phyloP scores from a whole-genome alignment of 148 eudicot genomes.

The Vaccinium darrowii region DNA sequence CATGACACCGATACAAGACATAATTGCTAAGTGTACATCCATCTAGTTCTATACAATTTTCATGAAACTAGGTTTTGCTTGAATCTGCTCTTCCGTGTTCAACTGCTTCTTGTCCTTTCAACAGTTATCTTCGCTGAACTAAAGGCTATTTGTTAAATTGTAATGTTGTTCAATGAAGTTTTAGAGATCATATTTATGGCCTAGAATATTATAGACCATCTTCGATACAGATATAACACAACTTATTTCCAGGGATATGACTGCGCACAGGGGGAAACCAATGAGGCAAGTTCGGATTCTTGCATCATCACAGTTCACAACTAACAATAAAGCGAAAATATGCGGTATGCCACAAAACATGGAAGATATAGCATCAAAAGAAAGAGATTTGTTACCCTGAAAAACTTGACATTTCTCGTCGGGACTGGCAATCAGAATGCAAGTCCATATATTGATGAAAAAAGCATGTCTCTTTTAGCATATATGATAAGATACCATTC shows the following conservation, averaged over 20 bases:
- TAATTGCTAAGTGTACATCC: background rate
- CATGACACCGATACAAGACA: background rate
- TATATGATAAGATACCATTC: background rate
- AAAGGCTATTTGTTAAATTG: background rate
- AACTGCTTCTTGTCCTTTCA: background rate
- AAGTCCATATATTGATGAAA: background rate
- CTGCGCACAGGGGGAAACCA: background rate
- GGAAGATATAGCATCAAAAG: background rate
- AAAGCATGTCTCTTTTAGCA: conserved; percentile 1
- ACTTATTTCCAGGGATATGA: background rate
- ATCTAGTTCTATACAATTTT: background rate
- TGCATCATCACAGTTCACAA: background rate
- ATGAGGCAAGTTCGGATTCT: background rate
- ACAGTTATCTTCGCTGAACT: background rate
- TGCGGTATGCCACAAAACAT: background rate
- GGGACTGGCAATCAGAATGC: background rate
- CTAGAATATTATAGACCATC: background rate
- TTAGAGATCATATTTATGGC: background rate
- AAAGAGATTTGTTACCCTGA: background rate
- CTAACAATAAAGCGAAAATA: background rate
- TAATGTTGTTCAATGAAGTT: background rate
- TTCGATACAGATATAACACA: background rate
- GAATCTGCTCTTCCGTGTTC: background rate
- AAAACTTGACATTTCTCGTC: background rate
- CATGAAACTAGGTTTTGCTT: background rate